Evolutionary conservation across 352 stramenopile species (phyloP).

Genomic region (Thalassiosira hispida): DNA sequence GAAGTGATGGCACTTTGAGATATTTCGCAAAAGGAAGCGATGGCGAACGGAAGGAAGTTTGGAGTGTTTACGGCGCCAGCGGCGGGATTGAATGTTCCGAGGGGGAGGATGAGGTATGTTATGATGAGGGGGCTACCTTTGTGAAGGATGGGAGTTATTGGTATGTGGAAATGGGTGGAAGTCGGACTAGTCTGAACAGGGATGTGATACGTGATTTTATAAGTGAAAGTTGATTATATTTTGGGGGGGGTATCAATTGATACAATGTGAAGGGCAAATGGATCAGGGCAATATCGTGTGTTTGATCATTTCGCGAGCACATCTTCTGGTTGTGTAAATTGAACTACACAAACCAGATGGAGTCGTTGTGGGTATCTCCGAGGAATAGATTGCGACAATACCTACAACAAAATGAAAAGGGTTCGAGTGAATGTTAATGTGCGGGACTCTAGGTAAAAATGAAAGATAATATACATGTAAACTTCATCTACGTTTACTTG

Average conservation of each 20-base stretch:
- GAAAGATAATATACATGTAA: no score
- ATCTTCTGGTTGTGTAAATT: no score
- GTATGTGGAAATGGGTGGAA: slow-evolving; percentile 34
- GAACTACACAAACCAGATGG: no score
- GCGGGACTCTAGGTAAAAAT: no score
- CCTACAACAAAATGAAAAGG: no score
- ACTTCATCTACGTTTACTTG: no score
- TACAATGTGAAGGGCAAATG: neutral
- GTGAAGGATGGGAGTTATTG: slow-evolving; percentile 30
- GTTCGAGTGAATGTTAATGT: no score
- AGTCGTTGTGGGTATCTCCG: no score
- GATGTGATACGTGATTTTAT: slow-evolving; percentile 40
- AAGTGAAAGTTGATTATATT: slow-evolving; percentile 6
- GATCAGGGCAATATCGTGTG: no score
- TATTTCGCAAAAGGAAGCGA: slow-evolving; percentile 40
- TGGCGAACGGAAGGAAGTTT: slow-evolving; percentile 27
- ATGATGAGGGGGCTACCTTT: slow-evolving; percentile 26
- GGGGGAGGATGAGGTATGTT: neutral
- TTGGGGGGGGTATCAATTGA: neutral
- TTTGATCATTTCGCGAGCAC: no score
- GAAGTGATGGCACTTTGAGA: slow-evolving; percentile 42
- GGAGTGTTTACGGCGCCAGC: slow-evolving; percentile 19
- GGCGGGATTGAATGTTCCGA: slow-evolving; percentile 27
- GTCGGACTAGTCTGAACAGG: slow-evolving; percentile 8
- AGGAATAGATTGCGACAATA: no score